Evolutionary conservation across 2,329 filamentous ascomycete species (phyloP).

Genomic region (Scedosporium apiospermum): DNA sequence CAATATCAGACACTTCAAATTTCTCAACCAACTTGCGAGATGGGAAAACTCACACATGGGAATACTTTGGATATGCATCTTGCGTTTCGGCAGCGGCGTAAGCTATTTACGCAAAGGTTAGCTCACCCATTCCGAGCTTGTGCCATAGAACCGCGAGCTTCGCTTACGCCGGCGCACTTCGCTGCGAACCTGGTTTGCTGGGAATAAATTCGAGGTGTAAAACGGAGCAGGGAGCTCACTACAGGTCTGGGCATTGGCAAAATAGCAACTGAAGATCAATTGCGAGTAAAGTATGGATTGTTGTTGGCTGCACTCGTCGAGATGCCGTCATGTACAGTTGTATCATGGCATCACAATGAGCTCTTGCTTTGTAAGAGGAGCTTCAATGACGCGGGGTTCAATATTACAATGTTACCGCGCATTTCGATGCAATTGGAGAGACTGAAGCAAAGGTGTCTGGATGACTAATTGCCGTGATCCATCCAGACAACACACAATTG

Average conservation of each 20-base stretch:
- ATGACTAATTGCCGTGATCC: background rate
- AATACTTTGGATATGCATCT: constrained; percentile 7
- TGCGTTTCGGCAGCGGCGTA: background rate
- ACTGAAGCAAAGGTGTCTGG: background rate
- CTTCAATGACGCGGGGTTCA: background rate
- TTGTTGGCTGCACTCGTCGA: background rate
- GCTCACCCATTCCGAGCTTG: background rate
- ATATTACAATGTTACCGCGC: no score
- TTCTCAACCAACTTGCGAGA: background rate
- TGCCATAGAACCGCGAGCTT: background rate
- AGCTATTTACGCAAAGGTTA: background rate
- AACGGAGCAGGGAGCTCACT: background rate
- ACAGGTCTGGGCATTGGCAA: background rate
- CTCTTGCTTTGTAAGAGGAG: background rate
- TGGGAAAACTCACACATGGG: constrained; percentile 4
- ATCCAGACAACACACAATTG: background rate
- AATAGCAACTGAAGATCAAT: background rate
- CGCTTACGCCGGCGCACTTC: background rate
- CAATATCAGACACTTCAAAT: background rate
- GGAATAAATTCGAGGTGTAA: background rate
- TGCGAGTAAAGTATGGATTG: no score
- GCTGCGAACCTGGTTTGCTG: background rate
- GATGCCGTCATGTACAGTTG: background rate
- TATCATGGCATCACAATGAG: background rate
- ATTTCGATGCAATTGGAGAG: no score